Evolutionary conservation across 2,329 filamentous ascomycete genomes (phyloP).

Genomic region (Clarireedia sp.): DNA sequence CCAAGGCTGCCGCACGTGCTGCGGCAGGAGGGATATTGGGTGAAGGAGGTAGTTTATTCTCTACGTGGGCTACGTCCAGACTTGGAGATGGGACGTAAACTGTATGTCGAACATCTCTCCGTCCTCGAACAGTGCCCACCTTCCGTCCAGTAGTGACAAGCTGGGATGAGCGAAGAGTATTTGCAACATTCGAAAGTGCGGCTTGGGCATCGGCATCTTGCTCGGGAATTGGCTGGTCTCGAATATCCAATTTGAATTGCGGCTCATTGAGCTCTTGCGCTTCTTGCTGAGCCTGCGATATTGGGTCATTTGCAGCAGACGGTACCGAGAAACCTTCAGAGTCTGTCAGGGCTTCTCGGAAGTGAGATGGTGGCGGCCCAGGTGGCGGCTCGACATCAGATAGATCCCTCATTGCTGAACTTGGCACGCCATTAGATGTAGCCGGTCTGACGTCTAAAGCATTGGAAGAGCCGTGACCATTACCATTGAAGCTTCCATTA

Average conservation of each 20-base stretch:
- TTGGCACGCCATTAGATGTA: conserved; percentile 35
- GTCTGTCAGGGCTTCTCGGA: conserved; percentile 47
- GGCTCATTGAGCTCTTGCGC: conserved; percentile 50
- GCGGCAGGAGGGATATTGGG: conserved; percentile 26
- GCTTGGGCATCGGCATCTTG: conserved; percentile 69
- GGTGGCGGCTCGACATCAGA: conserved; percentile 45
- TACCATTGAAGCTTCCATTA: conserved; percentile 22
- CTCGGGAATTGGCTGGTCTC: conserved; percentile 68
- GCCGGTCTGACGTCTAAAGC: conserved; percentile 1
- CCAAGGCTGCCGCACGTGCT: conserved; percentile 39
- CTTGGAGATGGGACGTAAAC: conserved; percentile 60
- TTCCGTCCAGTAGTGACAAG: conserved; percentile 57
- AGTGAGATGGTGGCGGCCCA: conserved; percentile 36
- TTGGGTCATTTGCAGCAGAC: conserved; percentile 51
- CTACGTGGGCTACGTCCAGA: conserved; percentile 19
- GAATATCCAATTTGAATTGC: conserved; percentile 71
- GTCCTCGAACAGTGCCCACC: conserved; percentile 72
- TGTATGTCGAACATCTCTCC: conserved; percentile 86
- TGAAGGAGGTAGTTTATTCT: conserved; percentile 24
- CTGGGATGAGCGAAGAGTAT: conserved; percentile 56
- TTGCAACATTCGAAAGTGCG: conserved; percentile 67
- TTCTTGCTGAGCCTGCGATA: conserved; percentile 66
- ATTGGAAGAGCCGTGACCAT: conserved; percentile 25
- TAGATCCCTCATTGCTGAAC: conserved; percentile 33
- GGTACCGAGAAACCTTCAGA: conserved; percentile 72